Evolutionary conservation across 495 filamentous ascomycete species (phyloP).

Genomic region (Aspergillus saccharolyticus): DNA sequence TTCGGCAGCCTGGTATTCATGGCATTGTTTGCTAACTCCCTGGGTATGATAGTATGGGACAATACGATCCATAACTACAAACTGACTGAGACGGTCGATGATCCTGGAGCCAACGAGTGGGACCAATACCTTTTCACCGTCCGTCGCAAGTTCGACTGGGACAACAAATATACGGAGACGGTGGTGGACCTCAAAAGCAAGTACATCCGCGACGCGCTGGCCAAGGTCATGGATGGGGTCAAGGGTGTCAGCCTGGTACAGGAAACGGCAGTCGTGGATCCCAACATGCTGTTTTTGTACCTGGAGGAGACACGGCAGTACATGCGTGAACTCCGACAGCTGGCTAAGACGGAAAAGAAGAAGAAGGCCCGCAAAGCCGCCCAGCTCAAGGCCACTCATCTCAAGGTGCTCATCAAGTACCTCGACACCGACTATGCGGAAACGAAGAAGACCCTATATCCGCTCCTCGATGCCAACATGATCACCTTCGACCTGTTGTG

Average conservation of each 20-base stretch:
- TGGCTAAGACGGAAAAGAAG: slow-evolving; percentile 58
- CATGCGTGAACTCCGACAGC: slow-evolving; percentile 62
- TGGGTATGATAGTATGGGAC: slow-evolving; percentile 55
- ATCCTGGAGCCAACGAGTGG: slow-evolving; percentile 67
- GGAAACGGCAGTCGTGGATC: slow-evolving; percentile 73
- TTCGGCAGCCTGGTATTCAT: not conserved
- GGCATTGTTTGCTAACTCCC: not conserved
- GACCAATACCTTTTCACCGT: slow-evolving; percentile 86
- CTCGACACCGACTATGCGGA: slow-evolving; percentile 77
- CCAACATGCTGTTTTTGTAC: slow-evolving; percentile 86
- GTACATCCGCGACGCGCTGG: slow-evolving; percentile 64
- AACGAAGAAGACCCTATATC: slow-evolving; percentile 75
- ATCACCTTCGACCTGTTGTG: slow-evolving; percentile 90
- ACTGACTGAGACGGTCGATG: slow-evolving; percentile 72
- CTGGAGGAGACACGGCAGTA: slow-evolving; percentile 67
- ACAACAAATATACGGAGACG: slow-evolving; percentile 76
- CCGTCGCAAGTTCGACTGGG: slow-evolving; percentile 79
- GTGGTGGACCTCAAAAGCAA: slow-evolving; percentile 85
- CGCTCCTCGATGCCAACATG: slow-evolving; percentile 73
- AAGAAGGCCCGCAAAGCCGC: slow-evolving; percentile 59
- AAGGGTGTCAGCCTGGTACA: slow-evolving; percentile 77
- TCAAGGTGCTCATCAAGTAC: slow-evolving; percentile 75
- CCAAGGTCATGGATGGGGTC: slow-evolving; percentile 73
- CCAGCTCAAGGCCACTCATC: slow-evolving; percentile 51
- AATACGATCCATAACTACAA: slow-evolving; percentile 77